phyloP scores from a whole-genome alignment of 2,329 filamentous ascomycete genomes.

The Phialophora verrucosa region DNA sequence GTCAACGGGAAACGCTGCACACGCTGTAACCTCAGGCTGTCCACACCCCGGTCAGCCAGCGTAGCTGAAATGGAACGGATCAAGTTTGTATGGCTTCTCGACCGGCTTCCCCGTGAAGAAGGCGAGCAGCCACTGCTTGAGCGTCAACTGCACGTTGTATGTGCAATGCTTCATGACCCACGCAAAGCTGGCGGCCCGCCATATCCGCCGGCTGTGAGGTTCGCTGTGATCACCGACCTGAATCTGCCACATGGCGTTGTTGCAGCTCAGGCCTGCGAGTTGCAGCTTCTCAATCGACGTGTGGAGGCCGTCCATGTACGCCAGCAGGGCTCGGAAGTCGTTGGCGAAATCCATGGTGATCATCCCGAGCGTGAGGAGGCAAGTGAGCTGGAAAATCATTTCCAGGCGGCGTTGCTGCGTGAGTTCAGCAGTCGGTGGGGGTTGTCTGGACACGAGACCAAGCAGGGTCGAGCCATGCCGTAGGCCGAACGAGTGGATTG shows the following conservation, averaged over 20 bases:
- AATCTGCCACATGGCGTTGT: constrained; percentile 36
- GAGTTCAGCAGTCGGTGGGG: constrained; percentile 21
- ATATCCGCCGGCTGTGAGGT: constrained; percentile 31
- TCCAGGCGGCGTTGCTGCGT: constrained; percentile 30
- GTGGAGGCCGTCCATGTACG: constrained; percentile 33
- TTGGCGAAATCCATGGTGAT: constrained; percentile 29
- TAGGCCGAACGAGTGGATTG: constrained; percentile 28
- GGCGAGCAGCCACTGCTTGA: constrained; percentile 31
- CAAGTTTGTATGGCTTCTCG: constrained; percentile 23
- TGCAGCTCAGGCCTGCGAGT: constrained; percentile 28
- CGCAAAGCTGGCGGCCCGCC: constrained; percentile 28
- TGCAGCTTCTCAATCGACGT: constrained; percentile 26
- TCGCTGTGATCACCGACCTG: constrained; percentile 33
- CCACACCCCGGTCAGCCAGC: constrained; percentile 18
- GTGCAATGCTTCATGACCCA: constrained; percentile 34
- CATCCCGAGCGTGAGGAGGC: constrained; percentile 28
- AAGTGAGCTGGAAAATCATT: constrained; percentile 34
- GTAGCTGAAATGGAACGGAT: constrained; percentile 34
- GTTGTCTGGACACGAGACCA: constrained; percentile 23
- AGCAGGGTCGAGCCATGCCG: constrained; percentile 27
- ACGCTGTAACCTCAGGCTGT: neutral
- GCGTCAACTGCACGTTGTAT: constrained; percentile 28
- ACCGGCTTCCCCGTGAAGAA: constrained; percentile 32
- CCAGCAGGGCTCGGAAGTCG: constrained; percentile 29
- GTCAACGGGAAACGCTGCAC: neutral